Percentiles rank a stretch among this genome's conserved stretches.
These are phyloP conservation scores for Barnettozyma populi DNA, from an alignment of 805 yeast species.

Conservation along the genomic window DNA sequence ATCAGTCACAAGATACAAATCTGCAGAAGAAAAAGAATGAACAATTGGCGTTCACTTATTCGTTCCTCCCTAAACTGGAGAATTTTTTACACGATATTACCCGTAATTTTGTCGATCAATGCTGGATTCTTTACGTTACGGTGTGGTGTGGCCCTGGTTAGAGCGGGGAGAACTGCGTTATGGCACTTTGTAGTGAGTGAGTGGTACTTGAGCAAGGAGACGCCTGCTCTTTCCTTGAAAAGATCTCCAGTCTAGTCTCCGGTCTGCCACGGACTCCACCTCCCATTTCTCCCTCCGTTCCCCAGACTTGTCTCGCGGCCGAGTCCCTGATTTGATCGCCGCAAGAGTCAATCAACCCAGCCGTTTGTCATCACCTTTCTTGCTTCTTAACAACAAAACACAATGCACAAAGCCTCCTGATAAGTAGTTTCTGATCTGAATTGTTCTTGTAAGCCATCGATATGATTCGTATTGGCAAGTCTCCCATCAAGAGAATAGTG, in stretches of 20 bases:
- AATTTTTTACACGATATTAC: background rate
- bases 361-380: background rate
- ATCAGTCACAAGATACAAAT: background rate
- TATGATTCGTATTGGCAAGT: slow-evolving; percentile 8
- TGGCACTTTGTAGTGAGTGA: no score
- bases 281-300: background rate
- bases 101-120: no score
- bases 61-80: background rate
- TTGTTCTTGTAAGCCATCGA: no score
- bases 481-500: slow-evolving; percentile 7
- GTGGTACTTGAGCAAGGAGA: no score
- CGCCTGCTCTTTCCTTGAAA: background rate
- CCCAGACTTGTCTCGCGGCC: background rate
- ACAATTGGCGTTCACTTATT: background rate
- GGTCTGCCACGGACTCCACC: background rate
- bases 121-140: background rate
- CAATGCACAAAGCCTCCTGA: no score
- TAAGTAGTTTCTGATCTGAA: no score
- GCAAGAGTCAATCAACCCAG: background rate
- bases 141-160: background rate
- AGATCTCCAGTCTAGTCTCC: background rate
- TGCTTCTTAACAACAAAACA: no score
- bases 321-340: background rate
- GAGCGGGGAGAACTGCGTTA: background rate
- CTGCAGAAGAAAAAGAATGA: background rate